A percentile compares a stretch with the other conserved stretches of the same genome.
These are phyloP conservation scores for Fremontodendron californicum DNA, from an alignment of 345 rosid genomes.

Conservation along the genomic window DNA sequence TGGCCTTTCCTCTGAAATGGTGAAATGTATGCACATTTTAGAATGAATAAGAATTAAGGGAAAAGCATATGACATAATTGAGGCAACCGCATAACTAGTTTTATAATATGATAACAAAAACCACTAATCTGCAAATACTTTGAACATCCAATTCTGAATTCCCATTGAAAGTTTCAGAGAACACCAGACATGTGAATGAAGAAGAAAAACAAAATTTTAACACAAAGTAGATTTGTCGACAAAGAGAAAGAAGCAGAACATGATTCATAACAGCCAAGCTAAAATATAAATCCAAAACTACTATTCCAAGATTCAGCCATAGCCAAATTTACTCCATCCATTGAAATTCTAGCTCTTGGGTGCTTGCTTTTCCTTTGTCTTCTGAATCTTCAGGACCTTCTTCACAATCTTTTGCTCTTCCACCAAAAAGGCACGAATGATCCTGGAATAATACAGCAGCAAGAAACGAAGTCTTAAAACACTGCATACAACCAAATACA, in stretches of 20 bases:
- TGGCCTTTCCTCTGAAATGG: not conserved
- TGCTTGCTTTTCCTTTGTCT: constrained; percentile 4
- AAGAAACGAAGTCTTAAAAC: not conserved
- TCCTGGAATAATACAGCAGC: constrained; percentile 27
- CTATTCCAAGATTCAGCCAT: not conserved
- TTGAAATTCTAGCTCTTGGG: constrained; percentile 11
- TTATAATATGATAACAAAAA: not conserved
- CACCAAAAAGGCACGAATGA: constrained; percentile 67
- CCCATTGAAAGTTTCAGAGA: not conserved
- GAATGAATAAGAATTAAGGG: not conserved
- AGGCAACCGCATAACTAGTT: not conserved
- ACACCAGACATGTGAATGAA: not conserved
- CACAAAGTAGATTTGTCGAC: constrained; percentile 1
- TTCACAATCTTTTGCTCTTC: constrained; percentile 85
- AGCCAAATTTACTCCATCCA: no score
- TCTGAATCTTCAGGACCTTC: constrained; percentile 14
- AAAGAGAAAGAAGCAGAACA: not conserved
- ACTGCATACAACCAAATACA: not conserved
- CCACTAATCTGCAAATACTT: constrained; percentile 3
- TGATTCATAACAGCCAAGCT: not conserved
- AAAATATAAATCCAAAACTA: not conserved
- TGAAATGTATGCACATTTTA: not conserved
- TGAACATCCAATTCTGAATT: not conserved
- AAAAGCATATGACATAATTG: not conserved
- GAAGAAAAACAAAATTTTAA: not conserved